Evolutionary conservation across 1,284 basidiomycete genomes (phyloP).

Genomic region (Phaffia rhodozyma): DNA sequence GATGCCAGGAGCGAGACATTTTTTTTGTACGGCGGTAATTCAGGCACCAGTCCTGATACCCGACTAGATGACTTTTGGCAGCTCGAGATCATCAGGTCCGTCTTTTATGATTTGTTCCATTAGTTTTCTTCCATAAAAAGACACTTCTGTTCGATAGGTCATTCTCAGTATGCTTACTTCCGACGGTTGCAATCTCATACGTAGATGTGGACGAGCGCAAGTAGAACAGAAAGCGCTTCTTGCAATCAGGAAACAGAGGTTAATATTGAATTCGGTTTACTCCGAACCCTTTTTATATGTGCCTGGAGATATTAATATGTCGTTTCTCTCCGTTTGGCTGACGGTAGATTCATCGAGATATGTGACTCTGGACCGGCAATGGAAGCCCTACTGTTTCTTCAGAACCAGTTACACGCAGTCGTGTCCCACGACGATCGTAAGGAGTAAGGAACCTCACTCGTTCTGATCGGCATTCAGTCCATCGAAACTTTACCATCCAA

Average conservation of each 20-base stretch:
- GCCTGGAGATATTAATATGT: neutral
- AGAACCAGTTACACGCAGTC: conserved; percentile 10
- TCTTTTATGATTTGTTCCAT: neutral
- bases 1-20: neutral
- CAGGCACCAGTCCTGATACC: neutral
- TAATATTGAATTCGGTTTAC: neutral
- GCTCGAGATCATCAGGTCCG: neutral
- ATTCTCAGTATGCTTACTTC: no score
- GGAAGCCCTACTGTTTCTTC: conserved; percentile 5
- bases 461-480: no score
- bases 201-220: neutral
- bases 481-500: no score
- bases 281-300: neutral
- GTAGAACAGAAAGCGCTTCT: conserved; percentile 6
- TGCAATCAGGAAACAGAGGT: conserved; percentile 6
- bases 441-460: conserved; percentile 1
- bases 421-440: conserved; percentile 4
- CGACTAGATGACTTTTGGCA: conserved; percentile 15
- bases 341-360: conserved; percentile 12
- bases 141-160: no score
- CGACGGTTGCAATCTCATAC: no score
- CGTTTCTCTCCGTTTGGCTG: neutral
- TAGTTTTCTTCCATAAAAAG: neutral
- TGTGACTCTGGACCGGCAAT: neutral
- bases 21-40: conserved; percentile 14